Percentiles rank a stretch among this genome's conserved stretches.
phyloP scores from a whole-genome alignment of 305 asterid genomes.

The Fraxinus ornus region DNA sequence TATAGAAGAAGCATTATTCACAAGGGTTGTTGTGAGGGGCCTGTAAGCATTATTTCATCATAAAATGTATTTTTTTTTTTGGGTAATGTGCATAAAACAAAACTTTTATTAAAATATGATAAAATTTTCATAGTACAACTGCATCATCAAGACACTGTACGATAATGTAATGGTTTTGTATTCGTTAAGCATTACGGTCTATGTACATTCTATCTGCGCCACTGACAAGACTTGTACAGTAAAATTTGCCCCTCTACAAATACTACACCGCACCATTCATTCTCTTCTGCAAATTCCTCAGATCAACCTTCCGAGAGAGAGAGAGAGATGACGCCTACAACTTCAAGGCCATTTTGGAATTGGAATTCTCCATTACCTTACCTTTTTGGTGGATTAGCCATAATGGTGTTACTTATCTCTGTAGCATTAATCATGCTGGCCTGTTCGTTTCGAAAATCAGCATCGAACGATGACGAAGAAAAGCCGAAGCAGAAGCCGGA shows the following conservation, averaged over 20 bases:
- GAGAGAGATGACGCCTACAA: conserved; percentile 33
- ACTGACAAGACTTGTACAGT: background rate
- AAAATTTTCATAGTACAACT: background rate
- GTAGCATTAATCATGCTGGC: conserved; percentile 54
- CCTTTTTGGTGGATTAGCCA: conserved; percentile 54
- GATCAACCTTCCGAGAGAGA: background rate
- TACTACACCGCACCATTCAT: background rate
- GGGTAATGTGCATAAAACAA: too few relatives aligned
- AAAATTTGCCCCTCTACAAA: conserved; percentile 26
- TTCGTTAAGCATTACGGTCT: background rate
- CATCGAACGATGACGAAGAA: conserved; percentile 21
- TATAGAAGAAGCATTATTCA: too few relatives aligned
- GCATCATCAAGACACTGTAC: background rate
- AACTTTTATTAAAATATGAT: too few relatives aligned
- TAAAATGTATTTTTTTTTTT: too few relatives aligned
- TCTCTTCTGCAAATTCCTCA: background rate
- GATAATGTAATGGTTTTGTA: background rate
- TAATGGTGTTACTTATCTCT: conserved; percentile 45
- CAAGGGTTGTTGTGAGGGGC: too few relatives aligned
- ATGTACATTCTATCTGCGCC: background rate
- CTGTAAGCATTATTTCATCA: too few relatives aligned
- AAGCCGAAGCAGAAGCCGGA: conserved; percentile 37
- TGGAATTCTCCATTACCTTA: conserved; percentile 83
- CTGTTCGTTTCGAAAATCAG: conserved; percentile 50
- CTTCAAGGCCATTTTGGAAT: conserved; percentile 38